Evolutionary conservation across 805 yeast species (phyloP).

Genomic region (Yarrowia hollandica): DNA sequence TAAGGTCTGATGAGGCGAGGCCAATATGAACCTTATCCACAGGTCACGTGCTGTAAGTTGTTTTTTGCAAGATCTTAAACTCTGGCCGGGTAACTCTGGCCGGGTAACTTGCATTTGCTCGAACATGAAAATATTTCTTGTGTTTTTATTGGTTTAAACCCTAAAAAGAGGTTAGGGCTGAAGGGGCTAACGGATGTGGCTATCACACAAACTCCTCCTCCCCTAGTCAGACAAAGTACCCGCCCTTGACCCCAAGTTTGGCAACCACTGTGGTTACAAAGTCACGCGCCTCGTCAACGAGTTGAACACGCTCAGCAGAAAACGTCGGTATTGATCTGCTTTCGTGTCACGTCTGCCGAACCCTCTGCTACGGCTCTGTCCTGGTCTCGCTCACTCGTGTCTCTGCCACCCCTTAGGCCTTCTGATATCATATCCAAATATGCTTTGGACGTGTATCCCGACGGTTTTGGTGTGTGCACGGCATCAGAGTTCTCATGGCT

Average conservation of each 20-base stretch:
- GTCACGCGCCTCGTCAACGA: slow-evolving; percentile 5
- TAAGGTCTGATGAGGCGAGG: too few relatives aligned
- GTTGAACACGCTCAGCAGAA: slow-evolving; percentile 12
- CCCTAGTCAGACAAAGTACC: slow-evolving; percentile 20
- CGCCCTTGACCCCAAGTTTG: slow-evolving; percentile 3
- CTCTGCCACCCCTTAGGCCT: slow-evolving; percentile 3
- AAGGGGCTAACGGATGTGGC: neutral
- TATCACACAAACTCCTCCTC: slow-evolving; percentile 21
- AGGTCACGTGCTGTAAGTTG: too few relatives aligned
- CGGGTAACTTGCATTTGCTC: slow-evolving; percentile 2
- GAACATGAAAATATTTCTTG: neutral
- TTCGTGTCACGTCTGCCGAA: neutral
- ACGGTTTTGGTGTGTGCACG: neutral
- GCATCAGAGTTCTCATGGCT: neutral
- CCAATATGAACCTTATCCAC: too few relatives aligned
- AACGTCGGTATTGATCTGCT: neutral
- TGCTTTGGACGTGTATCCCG: slow-evolving; percentile 19
- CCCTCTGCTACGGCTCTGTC: neutral
- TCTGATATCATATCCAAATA: slow-evolving; percentile 2
- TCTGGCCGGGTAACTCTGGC: neutral
- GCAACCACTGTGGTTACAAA: neutral
- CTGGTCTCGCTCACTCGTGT: neutral
- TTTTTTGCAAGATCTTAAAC: too few relatives aligned
- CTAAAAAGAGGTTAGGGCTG: neutral
- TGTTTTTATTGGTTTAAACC: neutral